Conservation (phyloP, 108 stramenopile genomes). For the Chaetoceros muelleri region DNA sequence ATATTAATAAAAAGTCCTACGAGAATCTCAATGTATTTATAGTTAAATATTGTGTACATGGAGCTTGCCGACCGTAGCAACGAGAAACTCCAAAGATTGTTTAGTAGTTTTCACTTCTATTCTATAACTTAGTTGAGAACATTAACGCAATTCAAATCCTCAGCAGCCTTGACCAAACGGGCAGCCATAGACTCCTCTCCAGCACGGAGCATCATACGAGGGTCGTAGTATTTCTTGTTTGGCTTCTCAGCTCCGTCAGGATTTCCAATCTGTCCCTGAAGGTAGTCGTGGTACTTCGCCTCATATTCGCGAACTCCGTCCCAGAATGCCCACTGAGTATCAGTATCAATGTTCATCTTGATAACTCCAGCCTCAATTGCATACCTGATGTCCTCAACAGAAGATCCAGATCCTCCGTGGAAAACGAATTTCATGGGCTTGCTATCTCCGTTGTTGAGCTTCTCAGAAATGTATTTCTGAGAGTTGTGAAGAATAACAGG, state of each 20-base stretch:
- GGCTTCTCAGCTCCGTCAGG: slow-evolving; percentile 92
- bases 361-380: slow-evolving; percentile 89
- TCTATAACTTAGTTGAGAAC: slow-evolving; percentile 62
- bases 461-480: slow-evolving; percentile 86
- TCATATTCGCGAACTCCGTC: slow-evolving; percentile 84
- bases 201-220: slow-evolving; percentile 76
- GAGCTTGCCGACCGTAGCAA: background rate
- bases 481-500: slow-evolving; percentile 88
- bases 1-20: too few relatives aligned
- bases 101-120: slow-evolving; percentile 5
- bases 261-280: slow-evolving; percentile 95
- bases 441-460: slow-evolving; percentile 78
- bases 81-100: slow-evolving; percentile 4
- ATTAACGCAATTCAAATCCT: slow-evolving; percentile 87
- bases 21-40: too few relatives aligned
- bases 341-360: slow-evolving; percentile 99
- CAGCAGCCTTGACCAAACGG: slow-evolving; percentile 79
- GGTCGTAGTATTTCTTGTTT: slow-evolving; percentile 99
- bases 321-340: slow-evolving; percentile 96
- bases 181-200: slow-evolving; percentile 91
- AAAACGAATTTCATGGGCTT: slow-evolving; percentile 94
- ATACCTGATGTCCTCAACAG: slow-evolving; percentile 82
- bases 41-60: background rate
- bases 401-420: slow-evolving; percentile 95
- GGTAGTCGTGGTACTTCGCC: slow-evolving; percentile 87